Percentiles rank a stretch among this genome's conserved stretches.
phyloP scores from a whole-genome alignment of 2,329 filamentous ascomycete genomes.

The Fusarium dlaminii region DNA sequence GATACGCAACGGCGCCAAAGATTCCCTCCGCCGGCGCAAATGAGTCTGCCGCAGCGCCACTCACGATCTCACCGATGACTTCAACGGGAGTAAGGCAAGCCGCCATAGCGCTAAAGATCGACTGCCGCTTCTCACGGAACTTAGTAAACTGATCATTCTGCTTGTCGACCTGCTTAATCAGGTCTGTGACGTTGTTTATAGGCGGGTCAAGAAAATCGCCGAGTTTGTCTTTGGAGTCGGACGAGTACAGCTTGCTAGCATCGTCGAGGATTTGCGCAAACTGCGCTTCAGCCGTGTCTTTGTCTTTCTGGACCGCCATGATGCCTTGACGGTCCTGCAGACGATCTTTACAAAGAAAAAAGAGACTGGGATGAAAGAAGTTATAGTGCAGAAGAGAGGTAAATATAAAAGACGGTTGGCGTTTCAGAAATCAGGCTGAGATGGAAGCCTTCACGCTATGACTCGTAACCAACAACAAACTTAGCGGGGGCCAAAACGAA shows the following conservation, averaged over 20 bases:
- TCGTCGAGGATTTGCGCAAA: constrained; percentile 48
- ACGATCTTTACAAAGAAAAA: background rate
- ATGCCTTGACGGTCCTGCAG: constrained; percentile 10
- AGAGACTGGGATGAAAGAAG: background rate
- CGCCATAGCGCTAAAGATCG: constrained; percentile 48
- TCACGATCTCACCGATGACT: constrained; percentile 50
- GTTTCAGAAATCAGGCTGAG: constrained; percentile 21
- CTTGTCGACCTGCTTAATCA: constrained; percentile 45
- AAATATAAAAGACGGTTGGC: constrained; percentile 1
- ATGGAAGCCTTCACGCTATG: background rate
- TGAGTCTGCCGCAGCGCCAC: constrained; percentile 49
- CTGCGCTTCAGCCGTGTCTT: constrained; percentile 29
- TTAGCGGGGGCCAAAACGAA: background rate
- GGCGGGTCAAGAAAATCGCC: constrained; percentile 47
- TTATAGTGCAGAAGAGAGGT: background rate
- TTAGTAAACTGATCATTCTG: constrained; percentile 50
- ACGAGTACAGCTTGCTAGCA: constrained; percentile 47
- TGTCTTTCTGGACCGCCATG: constrained; percentile 36
- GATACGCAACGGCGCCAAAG: constrained; percentile 54
- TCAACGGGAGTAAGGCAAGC: constrained; percentile 51
- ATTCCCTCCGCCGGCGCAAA: constrained; percentile 55
- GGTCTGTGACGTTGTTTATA: constrained; percentile 46
- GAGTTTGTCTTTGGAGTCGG: constrained; percentile 43
- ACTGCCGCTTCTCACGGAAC: constrained; percentile 50
- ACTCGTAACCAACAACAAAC: background rate